Percentiles rank a stretch among this genome's conserved stretches.
These are phyloP conservation scores for Wickerhamomyces sp. DNA, from an alignment of 1,139 yeast genomes.

Conservation along the genomic window DNA sequence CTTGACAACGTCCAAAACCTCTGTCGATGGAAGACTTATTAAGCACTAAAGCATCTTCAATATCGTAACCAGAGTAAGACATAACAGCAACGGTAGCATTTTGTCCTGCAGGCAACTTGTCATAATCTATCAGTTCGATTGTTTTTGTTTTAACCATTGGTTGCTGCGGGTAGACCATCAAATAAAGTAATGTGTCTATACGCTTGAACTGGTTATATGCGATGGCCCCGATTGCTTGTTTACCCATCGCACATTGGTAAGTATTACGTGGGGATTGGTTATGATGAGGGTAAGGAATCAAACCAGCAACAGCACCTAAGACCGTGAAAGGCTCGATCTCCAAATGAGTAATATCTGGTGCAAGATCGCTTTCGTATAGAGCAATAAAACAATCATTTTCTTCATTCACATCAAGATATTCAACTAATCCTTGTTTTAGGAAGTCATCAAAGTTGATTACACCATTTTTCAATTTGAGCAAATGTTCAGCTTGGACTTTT, in stretches of 20 bases:
- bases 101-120: conserved; percentile 97
- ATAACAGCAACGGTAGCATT: conserved; percentile 98
- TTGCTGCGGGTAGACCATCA: conserved; percentile 98
- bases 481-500: conserved; percentile 67
- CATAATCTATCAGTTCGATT: conserved; percentile 90
- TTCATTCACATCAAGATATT: conserved; percentile 94
- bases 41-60: conserved; percentile 95
- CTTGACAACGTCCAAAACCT: conserved; percentile 98
- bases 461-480: conserved; percentile 58
- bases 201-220: conserved; percentile 95
- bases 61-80: conserved; percentile 99
- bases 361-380: conserved; percentile 67
- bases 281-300: conserved; percentile 99
- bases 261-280: conserved; percentile 98
- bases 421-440: conserved; percentile 80
- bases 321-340: conserved; percentile 97
- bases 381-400: conserved; percentile 96
- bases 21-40: conserved; percentile 92
- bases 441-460: conserved; percentile 87
- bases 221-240: conserved; percentile 98
- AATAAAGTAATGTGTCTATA: conserved; percentile 86
- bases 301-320: conserved; percentile 96
- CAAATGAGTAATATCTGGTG: conserved; percentile 68
- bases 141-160: conserved; percentile 99
- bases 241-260: conserved; percentile 99